Conservation (phyloP, 208 protist species). For the Trichomonas vaginalis region DNA sequence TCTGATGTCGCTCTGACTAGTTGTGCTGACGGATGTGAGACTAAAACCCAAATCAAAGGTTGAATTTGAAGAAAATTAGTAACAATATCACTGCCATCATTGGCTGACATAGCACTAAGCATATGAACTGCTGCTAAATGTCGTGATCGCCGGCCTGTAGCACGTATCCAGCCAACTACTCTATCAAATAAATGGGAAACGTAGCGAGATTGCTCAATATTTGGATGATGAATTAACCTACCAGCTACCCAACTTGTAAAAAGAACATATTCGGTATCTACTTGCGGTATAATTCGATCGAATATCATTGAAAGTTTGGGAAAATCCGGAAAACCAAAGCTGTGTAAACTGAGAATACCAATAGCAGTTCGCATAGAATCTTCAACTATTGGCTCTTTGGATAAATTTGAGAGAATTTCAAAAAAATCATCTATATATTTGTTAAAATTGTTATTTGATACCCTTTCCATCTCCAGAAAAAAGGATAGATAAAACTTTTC, state of each 20-base stretch:
- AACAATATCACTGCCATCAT: neutral
- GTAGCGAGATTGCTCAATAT: conserved; percentile 11
- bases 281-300: neutral
- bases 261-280: neutral
- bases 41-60: neutral
- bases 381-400: neutral
- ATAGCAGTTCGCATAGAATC: neutral
- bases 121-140: neutral
- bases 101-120: neutral
- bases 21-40: neutral
- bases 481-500: neutral
- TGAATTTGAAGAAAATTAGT: neutral
- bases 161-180: neutral
- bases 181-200: conserved; percentile 3
- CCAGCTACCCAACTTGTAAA: neutral
- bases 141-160: neutral
- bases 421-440: neutral
- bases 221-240: neutral
- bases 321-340: neutral
- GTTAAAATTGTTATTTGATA: neutral
- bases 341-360: neutral
- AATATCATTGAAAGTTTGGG: neutral
- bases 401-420: neutral
- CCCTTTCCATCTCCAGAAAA: neutral
- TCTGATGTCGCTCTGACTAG: neutral